A percentile compares a stretch with the other conserved stretches of the same genome.
Evolutionary conservation across 805 yeast genomes (phyloP).

Genomic region (Tetrapisispora arboricola): DNA sequence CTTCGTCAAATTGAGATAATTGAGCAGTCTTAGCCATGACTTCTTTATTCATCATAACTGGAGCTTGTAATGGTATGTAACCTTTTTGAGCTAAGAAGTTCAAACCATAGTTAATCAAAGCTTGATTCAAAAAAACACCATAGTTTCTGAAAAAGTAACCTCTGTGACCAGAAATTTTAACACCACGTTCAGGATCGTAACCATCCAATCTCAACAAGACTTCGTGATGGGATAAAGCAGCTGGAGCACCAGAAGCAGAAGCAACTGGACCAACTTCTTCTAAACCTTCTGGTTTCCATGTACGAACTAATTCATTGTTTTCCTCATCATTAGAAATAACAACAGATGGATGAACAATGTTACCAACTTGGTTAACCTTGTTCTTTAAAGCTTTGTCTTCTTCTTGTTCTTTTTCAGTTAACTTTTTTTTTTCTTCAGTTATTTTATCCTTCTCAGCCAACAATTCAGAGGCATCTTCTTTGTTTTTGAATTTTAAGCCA

Average conservation of each 20-base stretch:
- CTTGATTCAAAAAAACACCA: conserved; percentile 97
- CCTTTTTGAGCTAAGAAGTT: conserved; percentile 67
- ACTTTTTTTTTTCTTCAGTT: conserved; percentile 55
- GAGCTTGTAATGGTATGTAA: conserved; percentile 90
- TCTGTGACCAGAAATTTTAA: conserved; percentile 94
- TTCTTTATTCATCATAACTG: conserved; percentile 99
- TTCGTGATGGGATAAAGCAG: conserved; percentile 88
- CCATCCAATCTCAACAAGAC: conserved; percentile 90
- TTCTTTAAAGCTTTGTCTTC: conserved; percentile 64
- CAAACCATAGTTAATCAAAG: conserved; percentile 92
- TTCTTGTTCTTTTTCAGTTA: conserved; percentile 59
- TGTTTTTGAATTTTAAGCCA: conserved; percentile 84
- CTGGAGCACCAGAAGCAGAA: conserved; percentile 66
- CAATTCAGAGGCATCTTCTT: conserved; percentile 85
- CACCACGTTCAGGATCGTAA: conserved; percentile 98
- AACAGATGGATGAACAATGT: conserved; percentile 87
- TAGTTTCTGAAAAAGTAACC: conserved; percentile 91
- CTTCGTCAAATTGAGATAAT: conserved; percentile 95
- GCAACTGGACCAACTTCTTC: conserved; percentile 53
- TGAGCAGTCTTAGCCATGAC: conserved; percentile 99
- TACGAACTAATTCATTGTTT: conserved; percentile 76
- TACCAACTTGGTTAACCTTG: conserved; percentile 88
- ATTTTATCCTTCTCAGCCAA: conserved; percentile 71
- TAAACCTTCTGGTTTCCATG: conserved; percentile 76
- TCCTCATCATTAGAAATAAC: conserved; percentile 82